Evolutionary conservation across 148 eudicot genomes (phyloP).

Genomic region (Polygonum maritimum): DNA sequence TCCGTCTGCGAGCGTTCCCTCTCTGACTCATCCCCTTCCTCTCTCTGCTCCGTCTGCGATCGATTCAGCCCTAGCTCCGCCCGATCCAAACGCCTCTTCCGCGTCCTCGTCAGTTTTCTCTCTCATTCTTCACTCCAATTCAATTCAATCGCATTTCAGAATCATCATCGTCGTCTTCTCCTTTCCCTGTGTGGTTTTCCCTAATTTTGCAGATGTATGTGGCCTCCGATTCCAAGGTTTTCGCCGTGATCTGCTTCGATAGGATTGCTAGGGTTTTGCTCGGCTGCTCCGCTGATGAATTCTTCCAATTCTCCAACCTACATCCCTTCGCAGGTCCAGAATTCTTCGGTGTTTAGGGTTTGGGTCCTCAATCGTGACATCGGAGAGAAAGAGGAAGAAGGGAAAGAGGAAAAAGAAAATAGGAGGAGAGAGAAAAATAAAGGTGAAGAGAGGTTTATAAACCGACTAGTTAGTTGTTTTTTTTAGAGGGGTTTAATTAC

Average conservation of each 20-base stretch:
- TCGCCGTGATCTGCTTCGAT: constrained; percentile 76
- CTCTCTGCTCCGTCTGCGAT: constrained; percentile 43
- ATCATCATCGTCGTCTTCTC: neutral
- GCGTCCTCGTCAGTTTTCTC: constrained; percentile 42
- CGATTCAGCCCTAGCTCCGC: constrained; percentile 25
- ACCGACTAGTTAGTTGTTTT: too few relatives aligned
- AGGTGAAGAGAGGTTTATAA: too few relatives aligned
- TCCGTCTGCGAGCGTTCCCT: constrained; percentile 58
- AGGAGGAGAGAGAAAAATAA: too few relatives aligned
- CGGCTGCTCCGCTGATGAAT: constrained; percentile 91
- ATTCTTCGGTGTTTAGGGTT: too few relatives aligned
- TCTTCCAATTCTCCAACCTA: constrained; percentile 57
- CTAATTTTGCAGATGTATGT: constrained; percentile 44
- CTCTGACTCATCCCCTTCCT: constrained; percentile 15
- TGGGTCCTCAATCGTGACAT: too few relatives aligned
- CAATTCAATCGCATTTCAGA: neutral
- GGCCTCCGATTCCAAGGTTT: constrained; percentile 59
- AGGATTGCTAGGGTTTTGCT: constrained; percentile 68
- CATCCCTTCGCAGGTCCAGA: constrained; percentile 82
- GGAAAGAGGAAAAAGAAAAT: too few relatives aligned
- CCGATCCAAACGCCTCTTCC: constrained; percentile 62
- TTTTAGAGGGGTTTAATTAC: too few relatives aligned
- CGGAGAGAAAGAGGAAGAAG: too few relatives aligned
- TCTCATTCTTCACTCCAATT: neutral
- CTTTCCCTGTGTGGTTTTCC: neutral